Evolutionary conservation across 2,329 filamentous ascomycete genomes (phyloP).

Genomic region (Diaporthe sp.): DNA sequence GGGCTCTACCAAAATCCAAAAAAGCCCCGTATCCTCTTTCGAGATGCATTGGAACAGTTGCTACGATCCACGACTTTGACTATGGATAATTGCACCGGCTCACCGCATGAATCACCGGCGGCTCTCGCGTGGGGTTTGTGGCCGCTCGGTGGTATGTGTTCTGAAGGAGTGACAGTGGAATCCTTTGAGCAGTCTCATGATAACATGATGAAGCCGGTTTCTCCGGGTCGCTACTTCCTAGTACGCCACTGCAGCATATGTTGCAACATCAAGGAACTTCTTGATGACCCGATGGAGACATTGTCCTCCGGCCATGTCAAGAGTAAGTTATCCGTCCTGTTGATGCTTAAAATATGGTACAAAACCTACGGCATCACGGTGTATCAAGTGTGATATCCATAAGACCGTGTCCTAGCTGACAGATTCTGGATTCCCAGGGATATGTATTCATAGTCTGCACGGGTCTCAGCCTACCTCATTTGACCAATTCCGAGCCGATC

Average conservation of each 20-base stretch:
- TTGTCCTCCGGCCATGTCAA: neutral
- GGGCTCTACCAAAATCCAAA: constrained; percentile 6
- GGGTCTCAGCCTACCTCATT: neutral
- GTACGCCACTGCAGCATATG: neutral
- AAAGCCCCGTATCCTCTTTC: neutral
- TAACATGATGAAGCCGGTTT: neutral
- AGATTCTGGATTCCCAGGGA: neutral
- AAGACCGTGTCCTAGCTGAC: neutral
- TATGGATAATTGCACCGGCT: neutral
- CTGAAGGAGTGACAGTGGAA: neutral
- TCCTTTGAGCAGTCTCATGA: neutral
- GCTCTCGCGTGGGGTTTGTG: neutral
- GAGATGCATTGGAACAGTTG: neutral
- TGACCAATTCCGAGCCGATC: neutral
- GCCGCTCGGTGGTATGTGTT: neutral
- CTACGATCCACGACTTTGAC: neutral
- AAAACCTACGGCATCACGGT: neutral
- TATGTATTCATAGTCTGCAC: neutral
- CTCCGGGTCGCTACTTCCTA: neutral
- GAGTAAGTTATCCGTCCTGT: neutral
- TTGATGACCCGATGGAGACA: neutral
- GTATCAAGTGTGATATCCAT: no score
- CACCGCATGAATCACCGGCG: neutral
- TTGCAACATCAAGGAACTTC: constrained; percentile 17
- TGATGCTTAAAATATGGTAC: no score